Base-by-base conservation (phyloP, 805 yeast species). In the Torulaspora gathmanii region DNA sequence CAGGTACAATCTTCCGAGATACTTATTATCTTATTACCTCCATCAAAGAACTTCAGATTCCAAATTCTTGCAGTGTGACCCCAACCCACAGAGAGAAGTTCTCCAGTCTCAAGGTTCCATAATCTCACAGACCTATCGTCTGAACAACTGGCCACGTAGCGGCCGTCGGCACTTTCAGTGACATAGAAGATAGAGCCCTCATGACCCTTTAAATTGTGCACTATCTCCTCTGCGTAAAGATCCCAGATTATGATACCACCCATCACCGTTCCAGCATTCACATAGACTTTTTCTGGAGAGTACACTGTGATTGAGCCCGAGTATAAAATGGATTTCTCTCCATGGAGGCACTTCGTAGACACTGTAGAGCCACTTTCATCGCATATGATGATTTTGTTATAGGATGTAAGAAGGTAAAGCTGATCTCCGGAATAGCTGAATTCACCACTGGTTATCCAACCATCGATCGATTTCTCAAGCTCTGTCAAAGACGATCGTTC, bases 51-150 rank as follows among this genome's bases (percentile, higher is more conserved):
- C 40, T 72, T 72, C 36, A 91, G 68, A 34, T 77, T 75, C 99
- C 99, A 93, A 33, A 93, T 90, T 60, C 99, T 77, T 0, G 98
- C 91, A 1, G 85, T 82, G 61, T 93, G 99, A 11, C 98, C 99
- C 97, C 97, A 93, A 0, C 96, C 97, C 22, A 81, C 77, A 1
- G 91, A 84, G 31, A 85, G 54, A 27, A 80, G 65, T 9, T 66
- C 55, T 1, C 95, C 91, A 1, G 76, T 58, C 5, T 57, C 56
- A 49, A 83, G 67, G 54, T 79, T 79, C 82, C 89, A 89, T 5
- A 91, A 61, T 46, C 81, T 83, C 44, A 93, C 80, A 0, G 96
- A 86, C 50, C 99, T 73, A 60, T 91, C 99, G 64, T 93, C 98
- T 0, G 98, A 91, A 61, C 99, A 93, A 39, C 91, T 81, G 1